phyloP scores from a whole-genome alignment of 2,329 filamentous ascomycete genomes.

The Diaporthe capsici region DNA sequence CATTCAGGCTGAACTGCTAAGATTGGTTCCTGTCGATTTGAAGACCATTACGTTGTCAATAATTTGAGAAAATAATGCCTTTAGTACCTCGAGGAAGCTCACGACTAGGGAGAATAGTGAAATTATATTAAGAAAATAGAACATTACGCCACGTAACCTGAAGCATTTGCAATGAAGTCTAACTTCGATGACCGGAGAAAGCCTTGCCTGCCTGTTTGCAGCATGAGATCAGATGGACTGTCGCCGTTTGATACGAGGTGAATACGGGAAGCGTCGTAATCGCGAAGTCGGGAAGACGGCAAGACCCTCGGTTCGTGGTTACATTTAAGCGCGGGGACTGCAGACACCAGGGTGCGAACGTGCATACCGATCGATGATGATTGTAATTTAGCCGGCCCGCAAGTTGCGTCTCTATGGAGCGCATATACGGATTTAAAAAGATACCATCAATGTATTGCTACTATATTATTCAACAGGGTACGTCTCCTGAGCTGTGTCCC shows the following conservation, averaged over 20 bases:
- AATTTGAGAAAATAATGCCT: not conserved
- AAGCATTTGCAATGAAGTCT: not conserved
- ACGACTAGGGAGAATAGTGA: not conserved
- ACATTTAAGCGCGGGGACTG: constrained; percentile 1
- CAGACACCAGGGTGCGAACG: not conserved
- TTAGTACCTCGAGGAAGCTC: not conserved
- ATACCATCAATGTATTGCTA: not conserved
- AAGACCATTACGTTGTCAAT: not conserved
- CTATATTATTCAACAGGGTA: not conserved
- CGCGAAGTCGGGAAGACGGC: not conserved
- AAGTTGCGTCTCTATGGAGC: not conserved
- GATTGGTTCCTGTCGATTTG: not conserved
- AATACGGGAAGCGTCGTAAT: not conserved
- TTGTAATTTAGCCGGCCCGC: not conserved
- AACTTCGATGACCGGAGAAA: not conserved
- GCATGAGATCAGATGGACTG: not conserved
- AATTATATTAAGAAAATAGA: no score
- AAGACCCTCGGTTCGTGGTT: not conserved
- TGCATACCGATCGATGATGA: not conserved
- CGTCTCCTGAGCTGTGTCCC: not conserved
- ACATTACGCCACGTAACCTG: not conserved
- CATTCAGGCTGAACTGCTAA: constrained; percentile 2
- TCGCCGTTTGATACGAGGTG: not conserved
- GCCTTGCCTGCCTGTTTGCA: not conserved
- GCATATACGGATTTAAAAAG: not conserved